Conservation (phyloP, 2,329 filamentous ascomycete genomes). For the Colletotrichum endophyticum region DNA sequence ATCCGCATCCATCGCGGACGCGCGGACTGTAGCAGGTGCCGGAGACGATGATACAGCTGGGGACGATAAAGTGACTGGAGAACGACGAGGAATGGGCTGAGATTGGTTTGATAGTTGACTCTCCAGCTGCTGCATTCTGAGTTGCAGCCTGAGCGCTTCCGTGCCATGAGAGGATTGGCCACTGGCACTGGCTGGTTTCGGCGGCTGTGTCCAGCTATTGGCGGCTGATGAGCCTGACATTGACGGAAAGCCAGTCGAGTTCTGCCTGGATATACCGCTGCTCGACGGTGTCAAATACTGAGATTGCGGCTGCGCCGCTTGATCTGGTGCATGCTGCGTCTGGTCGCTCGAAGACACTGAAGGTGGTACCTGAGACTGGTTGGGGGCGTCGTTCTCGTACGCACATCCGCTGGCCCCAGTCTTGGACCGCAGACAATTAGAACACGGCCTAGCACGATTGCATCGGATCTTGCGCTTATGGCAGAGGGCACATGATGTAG, state of each 20-base stretch:
- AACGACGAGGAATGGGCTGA: neutral
- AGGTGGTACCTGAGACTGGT: neutral
- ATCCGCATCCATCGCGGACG: conserved; percentile 21
- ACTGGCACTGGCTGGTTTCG: neutral
- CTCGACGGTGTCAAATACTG: neutral
- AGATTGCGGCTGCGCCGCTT: neutral
- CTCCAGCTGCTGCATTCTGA: neutral
- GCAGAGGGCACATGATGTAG: conserved; percentile 19
- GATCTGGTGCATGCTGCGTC: neutral
- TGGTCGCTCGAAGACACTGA: neutral
- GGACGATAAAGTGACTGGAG: neutral
- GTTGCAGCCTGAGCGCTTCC: neutral
- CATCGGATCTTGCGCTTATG: conserved; percentile 50
- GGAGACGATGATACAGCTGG: neutral
- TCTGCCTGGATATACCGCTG: conserved; percentile 1
- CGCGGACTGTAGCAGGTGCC: neutral
- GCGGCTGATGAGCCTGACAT: neutral
- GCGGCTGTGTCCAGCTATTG: neutral
- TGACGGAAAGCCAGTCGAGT: conserved; percentile 5
- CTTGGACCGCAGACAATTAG: conserved; percentile 44
- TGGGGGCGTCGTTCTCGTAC: conserved; percentile 31
- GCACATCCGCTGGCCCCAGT: conserved; percentile 31
- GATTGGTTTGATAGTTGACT: neutral
- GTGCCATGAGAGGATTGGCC: neutral
- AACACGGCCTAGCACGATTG: conserved; percentile 43